These are phyloP conservation scores for Ceratocystis variospora DNA, from an alignment of 2,329 filamentous ascomycete genomes.

Conservation along the genomic window DNA sequence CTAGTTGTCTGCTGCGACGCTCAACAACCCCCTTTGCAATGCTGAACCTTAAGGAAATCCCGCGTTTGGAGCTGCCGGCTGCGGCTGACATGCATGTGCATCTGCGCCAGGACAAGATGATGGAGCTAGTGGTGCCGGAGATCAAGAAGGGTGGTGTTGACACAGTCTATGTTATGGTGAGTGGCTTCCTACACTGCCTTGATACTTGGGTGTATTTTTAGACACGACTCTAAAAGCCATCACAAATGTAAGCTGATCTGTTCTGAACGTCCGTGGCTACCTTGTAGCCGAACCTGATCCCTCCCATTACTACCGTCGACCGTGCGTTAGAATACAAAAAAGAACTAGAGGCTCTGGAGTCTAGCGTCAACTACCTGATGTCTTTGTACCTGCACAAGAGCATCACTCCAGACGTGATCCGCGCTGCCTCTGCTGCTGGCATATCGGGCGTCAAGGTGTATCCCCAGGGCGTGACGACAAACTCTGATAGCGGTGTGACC, in stretches of 20 bases:
- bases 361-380: constrained; percentile 57
- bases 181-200: neutral
- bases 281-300: constrained; percentile 24
- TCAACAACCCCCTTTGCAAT: neutral
- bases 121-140: constrained; percentile 40
- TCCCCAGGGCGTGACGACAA: constrained; percentile 49
- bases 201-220: neutral
- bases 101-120: constrained; percentile 52
- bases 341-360: constrained; percentile 45
- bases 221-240: neutral
- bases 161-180: constrained; percentile 37
- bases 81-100: constrained; percentile 59
- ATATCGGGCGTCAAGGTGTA: constrained; percentile 62
- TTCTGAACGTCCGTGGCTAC: neutral
- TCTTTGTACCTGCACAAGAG: constrained; percentile 52
- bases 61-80: constrained; percentile 42
- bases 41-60: constrained; percentile 28
- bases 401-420: constrained; percentile 55
- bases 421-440: constrained; percentile 57
- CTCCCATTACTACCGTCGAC: constrained; percentile 46
- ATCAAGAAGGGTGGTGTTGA: constrained; percentile 50
- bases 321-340: constrained; percentile 51
- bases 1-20: neutral
- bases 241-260: constrained; percentile 14
- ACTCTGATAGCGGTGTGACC: constrained; percentile 55